phyloP scores from a whole-genome alignment of 148 eudicot genomes.

The Linanthus parryae region DNA sequence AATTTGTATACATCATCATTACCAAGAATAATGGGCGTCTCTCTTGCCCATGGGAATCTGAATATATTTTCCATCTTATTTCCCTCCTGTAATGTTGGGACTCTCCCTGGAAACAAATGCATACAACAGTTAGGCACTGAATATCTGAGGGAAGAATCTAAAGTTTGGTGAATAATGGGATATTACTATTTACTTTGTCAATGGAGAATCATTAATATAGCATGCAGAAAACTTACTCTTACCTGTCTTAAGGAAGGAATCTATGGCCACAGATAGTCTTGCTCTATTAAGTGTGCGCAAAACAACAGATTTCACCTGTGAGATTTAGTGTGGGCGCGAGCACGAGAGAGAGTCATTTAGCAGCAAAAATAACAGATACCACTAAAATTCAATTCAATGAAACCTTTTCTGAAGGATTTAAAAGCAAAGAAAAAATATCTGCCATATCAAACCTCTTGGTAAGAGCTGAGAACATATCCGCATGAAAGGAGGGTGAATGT shows the following conservation, averaged over 20 bases:
- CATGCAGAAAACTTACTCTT: constrained; percentile 9
- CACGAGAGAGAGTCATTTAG: background rate
- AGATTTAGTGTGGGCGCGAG: constrained; percentile 14
- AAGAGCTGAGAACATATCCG: constrained; percentile 91
- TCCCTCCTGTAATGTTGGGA: constrained; percentile 89
- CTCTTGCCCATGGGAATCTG: constrained; percentile 71
- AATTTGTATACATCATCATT: constrained; percentile 13
- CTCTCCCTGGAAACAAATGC: constrained; percentile 44
- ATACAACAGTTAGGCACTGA: background rate
- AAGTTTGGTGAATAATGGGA: too few species aligned
- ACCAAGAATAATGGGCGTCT: constrained; percentile 81
- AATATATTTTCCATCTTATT: constrained; percentile 75
- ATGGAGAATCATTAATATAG: too few species aligned
- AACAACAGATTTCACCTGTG: constrained; percentile 93
- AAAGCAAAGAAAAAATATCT: background rate
- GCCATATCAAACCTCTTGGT: constrained; percentile 63
- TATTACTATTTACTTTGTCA: too few species aligned
- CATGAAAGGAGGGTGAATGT: constrained; percentile 89
- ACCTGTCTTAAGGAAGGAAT: constrained; percentile 90
- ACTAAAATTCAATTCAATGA: too few species aligned
- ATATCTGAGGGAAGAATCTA: too few species aligned
- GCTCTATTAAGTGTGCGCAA: constrained; percentile 85
- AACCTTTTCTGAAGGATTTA: background rate
- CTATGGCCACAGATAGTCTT: constrained; percentile 85
- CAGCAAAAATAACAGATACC: background rate